These are phyloP conservation scores for Theobroma grandiflorum DNA, from an alignment of 441 rosid genomes.

Conservation along the genomic window DNA sequence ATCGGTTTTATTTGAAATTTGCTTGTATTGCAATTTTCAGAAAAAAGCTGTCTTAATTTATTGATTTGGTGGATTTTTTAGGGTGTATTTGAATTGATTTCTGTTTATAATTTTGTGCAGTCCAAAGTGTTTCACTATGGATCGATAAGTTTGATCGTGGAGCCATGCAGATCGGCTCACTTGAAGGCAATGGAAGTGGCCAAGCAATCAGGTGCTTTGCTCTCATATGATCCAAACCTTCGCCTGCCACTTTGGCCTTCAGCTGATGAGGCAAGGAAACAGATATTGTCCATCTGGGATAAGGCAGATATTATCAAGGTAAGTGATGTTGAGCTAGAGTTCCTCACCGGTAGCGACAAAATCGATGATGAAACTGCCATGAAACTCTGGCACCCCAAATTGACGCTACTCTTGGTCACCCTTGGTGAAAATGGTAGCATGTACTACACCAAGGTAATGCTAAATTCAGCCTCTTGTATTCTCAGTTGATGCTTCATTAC, in stretches of 20 bases:
- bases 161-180: constrained; percentile 98
- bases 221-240: constrained; percentile 93
- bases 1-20: background rate
- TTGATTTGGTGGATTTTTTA: background rate
- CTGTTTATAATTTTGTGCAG: constrained; percentile 37
- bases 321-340: constrained; percentile 89
- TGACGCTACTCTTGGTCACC: constrained; percentile 86
- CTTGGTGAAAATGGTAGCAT: constrained; percentile 92
- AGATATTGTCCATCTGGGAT: constrained; percentile 93
- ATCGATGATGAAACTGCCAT: constrained; percentile 76
- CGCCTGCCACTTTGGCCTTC: constrained; percentile 95
- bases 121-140: constrained; percentile 93
- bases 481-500: background rate
- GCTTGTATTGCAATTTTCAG: background rate
- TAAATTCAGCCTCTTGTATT: background rate
- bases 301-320: constrained; percentile 92
- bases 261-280: constrained; percentile 75
- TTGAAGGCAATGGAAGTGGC: constrained; percentile 93
- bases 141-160: constrained; percentile 94
- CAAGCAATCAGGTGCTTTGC: constrained; percentile 81
- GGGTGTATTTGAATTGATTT: background rate
- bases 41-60: background rate
- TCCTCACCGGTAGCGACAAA: constrained; percentile 81
- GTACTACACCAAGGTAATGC: constrained; percentile 86
- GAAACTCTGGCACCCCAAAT: constrained; percentile 82